Evolutionary conservation across 2,329 filamentous ascomycete genomes (phyloP).

Genomic region (Botrytis medusae): DNA sequence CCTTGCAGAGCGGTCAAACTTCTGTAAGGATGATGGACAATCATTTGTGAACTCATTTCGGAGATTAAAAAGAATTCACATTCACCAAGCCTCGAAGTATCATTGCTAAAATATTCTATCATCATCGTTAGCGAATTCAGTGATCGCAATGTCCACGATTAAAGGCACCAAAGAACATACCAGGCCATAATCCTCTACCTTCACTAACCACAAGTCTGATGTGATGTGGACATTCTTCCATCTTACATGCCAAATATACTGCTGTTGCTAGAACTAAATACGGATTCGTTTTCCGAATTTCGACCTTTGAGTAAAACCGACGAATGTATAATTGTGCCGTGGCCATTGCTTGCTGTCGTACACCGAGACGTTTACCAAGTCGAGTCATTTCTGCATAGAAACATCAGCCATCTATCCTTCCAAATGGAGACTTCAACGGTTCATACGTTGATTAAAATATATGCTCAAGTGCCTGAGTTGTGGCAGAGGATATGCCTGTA

Average conservation of each 20-base stretch:
- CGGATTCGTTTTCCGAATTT: slow-evolving; percentile 89
- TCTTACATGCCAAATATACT: slow-evolving; percentile 94
- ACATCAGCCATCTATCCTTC: slow-evolving; percentile 4
- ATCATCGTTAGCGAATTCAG: slow-evolving; percentile 23
- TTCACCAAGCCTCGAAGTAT: slow-evolving; percentile 69
- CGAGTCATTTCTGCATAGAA: slow-evolving; percentile 66
- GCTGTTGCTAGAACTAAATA: slow-evolving; percentile 92
- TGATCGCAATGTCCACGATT: not conserved
- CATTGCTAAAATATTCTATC: slow-evolving; percentile 59
- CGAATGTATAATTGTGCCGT: slow-evolving; percentile 95
- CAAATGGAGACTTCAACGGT: not conserved
- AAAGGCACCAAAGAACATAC: slow-evolving; percentile 40
- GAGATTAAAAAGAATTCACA: slow-evolving; percentile 75
- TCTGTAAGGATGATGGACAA: slow-evolving; percentile 72
- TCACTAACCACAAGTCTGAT: slow-evolving; percentile 88
- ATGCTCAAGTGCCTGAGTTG: slow-evolving; percentile 81
- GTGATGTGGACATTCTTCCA: slow-evolving; percentile 96
- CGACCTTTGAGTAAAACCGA: slow-evolving; percentile 87
- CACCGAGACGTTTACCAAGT: slow-evolving; percentile 77
- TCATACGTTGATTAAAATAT: slow-evolving; percentile 85
- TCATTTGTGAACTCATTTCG: slow-evolving; percentile 71
- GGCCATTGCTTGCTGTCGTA: slow-evolving; percentile 88
- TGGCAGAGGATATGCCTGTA: slow-evolving; percentile 79
- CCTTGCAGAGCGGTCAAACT: slow-evolving; percentile 62
- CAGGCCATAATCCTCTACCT: slow-evolving; percentile 79